Evolutionary conservation across 495 filamentous ascomycete species (phyloP), one percentile per base, ranked within the genome.

Genomic region (Aspergillus haitiensis): DNA sequence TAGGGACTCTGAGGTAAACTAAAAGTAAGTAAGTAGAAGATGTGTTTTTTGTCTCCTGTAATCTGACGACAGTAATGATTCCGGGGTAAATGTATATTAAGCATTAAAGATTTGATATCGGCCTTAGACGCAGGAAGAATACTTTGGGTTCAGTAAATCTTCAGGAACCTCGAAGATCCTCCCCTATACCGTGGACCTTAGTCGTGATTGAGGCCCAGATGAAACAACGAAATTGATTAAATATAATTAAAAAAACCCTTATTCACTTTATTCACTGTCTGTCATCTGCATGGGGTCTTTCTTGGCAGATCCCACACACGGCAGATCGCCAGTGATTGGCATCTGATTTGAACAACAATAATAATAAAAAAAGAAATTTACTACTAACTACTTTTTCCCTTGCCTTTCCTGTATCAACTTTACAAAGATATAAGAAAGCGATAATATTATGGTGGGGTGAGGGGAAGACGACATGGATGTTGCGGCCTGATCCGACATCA

Each of bases 241-340:
- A 51, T 12, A 51, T 51, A 13, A 51, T 51, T 51, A 34, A 51
- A 51, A 13, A 32, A 33, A 11, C 48, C 31, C 48, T 34, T 11
- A 9, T 34, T 51, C 9, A 21, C 34, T 31, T 6, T 31, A 44
- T 59, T 50, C 45, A 59, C 57, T 67, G 63, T 69, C 71, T 74
- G 73, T 74, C 72, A 76, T 73, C 72, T 72, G 72, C 72, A 73
- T 61, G 68, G 71, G 67, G 69, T 59, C 69, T 60, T 69, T 70
- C 72, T 73, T 74, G 71, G 74, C 70, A 62, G 71, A 73, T 69
- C 65, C 70, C 69, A 75, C 68, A 27, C 21, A 71, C 74, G 74
- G 74, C 74, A 77, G 74, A 77, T 77, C 74, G 74, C 71, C 74
- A 40, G 59, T 62, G 66, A 69, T 66, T 69, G 63, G 64, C 66